Evolutionary conservation across 768 basidiomycete species (phyloP), one percentile per base, ranked within the genome.

Genomic region (Boletus speciosus): DNA sequence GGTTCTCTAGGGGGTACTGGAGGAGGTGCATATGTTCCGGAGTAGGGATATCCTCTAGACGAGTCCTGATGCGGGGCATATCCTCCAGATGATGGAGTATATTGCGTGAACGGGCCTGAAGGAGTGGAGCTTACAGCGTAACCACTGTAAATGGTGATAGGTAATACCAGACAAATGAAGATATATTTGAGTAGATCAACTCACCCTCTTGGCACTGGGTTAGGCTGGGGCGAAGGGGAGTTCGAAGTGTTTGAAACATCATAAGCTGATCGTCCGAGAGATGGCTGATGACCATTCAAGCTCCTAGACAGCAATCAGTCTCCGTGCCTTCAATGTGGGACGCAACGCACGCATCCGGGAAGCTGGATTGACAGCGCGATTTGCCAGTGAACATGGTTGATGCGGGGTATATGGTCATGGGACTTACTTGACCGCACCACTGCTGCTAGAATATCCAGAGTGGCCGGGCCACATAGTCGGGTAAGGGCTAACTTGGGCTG

Each of bases 121-220:
- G 61, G 58, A 41, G 55, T 44, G 32, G 47, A 49, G 36, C 41
- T 59, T 12, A 21, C 21, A 52, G 45, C 27, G 15, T 62, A 61
- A 43, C 72, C 65, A 43, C 73, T 68, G 16, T 35, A 29, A 73
- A 49, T 75, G 75, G 15, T 75, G 75, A 52, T 75, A 73, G n/a
- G 73, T 27, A 19, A 15, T 1, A 16, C 3, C 4, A 37, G 43
- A 57, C 25, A 10, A 23, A 14, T 1, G 4, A 19, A 19, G 19
- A 23, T 5, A 35, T 2, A 4, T 9, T 21, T 31, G 38, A 31
- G 6, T 10, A 29, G 37, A 46, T 47, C 46, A 5, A 57, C 56
- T 54, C 40, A 66, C 64, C 54, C 56, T 49, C 58, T 43, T 35
- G 54, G 41, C 40, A 37, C 40, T 36, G 37, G 42, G 32, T 14